phyloP scores from a whole-genome alignment of 164 flowering plant species.

The Tetrastigma voinierianum region DNA sequence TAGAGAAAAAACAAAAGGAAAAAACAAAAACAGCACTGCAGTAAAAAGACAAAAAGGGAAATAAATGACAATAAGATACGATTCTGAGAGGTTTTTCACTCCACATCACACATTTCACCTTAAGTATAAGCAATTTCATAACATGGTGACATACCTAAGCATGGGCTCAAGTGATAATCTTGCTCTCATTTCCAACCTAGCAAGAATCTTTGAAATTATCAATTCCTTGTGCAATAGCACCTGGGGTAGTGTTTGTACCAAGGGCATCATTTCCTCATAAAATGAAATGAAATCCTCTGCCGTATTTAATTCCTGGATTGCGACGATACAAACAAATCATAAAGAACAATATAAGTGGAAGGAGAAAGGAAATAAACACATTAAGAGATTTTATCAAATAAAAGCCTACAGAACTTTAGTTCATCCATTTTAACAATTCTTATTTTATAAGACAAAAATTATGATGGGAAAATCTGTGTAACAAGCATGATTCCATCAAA shows the following conservation, averaged over 20 bases:
- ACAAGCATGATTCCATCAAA: too few species aligned
- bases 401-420: too few species aligned
- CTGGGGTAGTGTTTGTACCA: slow-evolving; percentile 72
- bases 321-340: slow-evolving; percentile 1
- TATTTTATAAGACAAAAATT: too few species aligned
- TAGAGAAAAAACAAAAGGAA: too few species aligned
- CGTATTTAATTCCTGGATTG: slow-evolving; percentile 84
- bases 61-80: too few species aligned
- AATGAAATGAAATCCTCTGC: slow-evolving; percentile 91
- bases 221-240: slow-evolving; percentile 71
- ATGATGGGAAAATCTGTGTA: too few species aligned
- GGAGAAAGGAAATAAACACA: neutral
- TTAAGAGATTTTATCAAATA: too few species aligned
- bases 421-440: too few species aligned
- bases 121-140: neutral
- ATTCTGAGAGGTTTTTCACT: too few species aligned
- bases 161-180: slow-evolving; percentile 87
- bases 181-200: slow-evolving; percentile 67
- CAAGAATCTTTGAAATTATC: slow-evolving; percentile 63
- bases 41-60: too few species aligned
- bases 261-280: slow-evolving; percentile 73
- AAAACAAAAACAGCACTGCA: too few species aligned
- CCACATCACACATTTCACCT: too few species aligned
- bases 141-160: slow-evolving; percentile 52
- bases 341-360: neutral